Evolutionary conservation across 192 early-diverging fungal species (phyloP).

Genomic region (Physocladia obscura): DNA sequence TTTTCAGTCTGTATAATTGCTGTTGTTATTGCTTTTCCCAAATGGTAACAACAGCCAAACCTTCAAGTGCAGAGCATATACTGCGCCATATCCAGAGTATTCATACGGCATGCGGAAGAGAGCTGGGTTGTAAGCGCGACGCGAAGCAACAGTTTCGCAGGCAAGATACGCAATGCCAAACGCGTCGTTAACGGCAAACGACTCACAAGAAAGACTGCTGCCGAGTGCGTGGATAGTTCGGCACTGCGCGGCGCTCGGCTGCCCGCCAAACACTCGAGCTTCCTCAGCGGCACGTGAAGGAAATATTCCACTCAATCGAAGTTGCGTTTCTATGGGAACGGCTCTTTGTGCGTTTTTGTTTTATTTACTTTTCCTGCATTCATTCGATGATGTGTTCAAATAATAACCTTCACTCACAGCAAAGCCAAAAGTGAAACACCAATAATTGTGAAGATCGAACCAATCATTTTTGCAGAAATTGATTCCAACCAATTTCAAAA

Average conservation of each 20-base stretch:
- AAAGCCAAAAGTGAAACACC: background rate
- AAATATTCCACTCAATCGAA: constrained; percentile 2
- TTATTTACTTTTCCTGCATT: background rate
- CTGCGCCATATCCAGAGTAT: constrained; percentile 8
- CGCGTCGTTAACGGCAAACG: background rate
- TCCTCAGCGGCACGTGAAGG: background rate
- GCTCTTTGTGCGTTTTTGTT: background rate
- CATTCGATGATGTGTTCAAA: background rate
- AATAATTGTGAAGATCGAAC: no score
- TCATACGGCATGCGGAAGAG: background rate
- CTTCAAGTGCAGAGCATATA: constrained; percentile 12
- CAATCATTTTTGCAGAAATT: no score
- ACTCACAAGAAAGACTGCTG: constrained; percentile 5
- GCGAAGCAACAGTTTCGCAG: background rate
- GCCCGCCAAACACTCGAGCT: background rate
- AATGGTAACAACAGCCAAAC: no score
- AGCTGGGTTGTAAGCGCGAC: constrained; percentile 6
- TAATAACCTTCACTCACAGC: background rate
- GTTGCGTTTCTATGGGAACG: background rate
- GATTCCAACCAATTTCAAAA: background rate
- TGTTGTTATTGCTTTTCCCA: no score
- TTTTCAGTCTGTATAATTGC: background rate
- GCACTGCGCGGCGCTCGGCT: background rate
- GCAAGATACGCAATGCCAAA: constrained; percentile 15
- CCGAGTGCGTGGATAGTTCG: background rate